Percentiles rank a stretch among this genome's conserved stretches.
These are phyloP conservation scores for Xylaria sp. DNA, from an alignment of 495 filamentous ascomycete species.

Conservation along the genomic window DNA sequence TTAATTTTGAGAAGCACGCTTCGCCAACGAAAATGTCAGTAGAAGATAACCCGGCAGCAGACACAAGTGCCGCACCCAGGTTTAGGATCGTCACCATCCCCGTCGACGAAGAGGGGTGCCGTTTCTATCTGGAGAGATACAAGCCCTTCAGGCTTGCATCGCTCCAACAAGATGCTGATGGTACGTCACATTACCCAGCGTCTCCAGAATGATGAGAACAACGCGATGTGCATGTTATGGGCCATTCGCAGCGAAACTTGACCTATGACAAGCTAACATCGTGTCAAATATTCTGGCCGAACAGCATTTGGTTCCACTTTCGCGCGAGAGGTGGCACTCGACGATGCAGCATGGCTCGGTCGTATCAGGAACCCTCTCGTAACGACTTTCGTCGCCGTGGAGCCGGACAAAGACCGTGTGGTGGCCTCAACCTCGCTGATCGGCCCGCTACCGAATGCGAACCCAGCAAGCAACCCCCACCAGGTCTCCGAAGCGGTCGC, in stretches of 20 bases:
- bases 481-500: slow-evolving; percentile 20
- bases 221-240: background rate
- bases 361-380: slow-evolving; percentile 55
- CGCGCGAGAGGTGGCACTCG: slow-evolving; percentile 51
- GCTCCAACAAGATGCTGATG: slow-evolving; percentile 37
- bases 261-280: background rate
- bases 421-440: slow-evolving; percentile 38
- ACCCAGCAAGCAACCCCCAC: slow-evolving; percentile 37
- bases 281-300: background rate
- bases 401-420: slow-evolving; percentile 31
- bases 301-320: slow-evolving; percentile 58
- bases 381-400: slow-evolving; percentile 52
- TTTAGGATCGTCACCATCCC: slow-evolving; percentile 32
- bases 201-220: background rate
- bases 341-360: slow-evolving; percentile 48
- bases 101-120: slow-evolving; percentile 37
- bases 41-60: background rate
- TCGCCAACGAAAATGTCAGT: background rate
- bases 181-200: slow-evolving; percentile 21
- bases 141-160: slow-evolving; percentile 44
- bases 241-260: background rate
- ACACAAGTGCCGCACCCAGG: background rate
- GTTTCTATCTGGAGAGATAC: slow-evolving; percentile 37
- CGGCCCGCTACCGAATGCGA: slow-evolving; percentile 34
- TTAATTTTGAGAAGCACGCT: background rate